phyloP scores from a whole-genome alignment of 352 stramenopile species.

The Discostella stelligera region DNA sequence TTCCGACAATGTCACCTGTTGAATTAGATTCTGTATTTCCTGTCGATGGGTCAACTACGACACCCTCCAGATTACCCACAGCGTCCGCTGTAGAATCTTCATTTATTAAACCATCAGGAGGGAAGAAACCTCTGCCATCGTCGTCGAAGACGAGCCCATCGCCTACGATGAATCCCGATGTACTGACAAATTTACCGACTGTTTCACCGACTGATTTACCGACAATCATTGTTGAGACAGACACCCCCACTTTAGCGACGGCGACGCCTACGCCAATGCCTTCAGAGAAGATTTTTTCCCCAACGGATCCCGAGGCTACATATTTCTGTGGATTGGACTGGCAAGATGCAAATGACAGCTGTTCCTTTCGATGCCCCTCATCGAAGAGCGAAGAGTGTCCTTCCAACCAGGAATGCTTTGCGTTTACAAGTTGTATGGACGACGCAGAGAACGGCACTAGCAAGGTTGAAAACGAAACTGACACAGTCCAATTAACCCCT shows the following conservation, averaged over 20 bases:
- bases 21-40: slow-evolving; percentile 11
- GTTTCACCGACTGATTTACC: slow-evolving; percentile 2
- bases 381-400: slow-evolving; percentile 66
- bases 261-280: slow-evolving; percentile 6
- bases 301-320: slow-evolving; percentile 31
- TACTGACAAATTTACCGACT: slow-evolving; percentile 2
- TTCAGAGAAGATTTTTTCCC: slow-evolving; percentile 20
- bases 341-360: slow-evolving; percentile 66
- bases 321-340: slow-evolving; percentile 77
- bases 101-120: slow-evolving; percentile 13
- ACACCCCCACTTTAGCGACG: not conserved
- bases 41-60: slow-evolving; percentile 13
- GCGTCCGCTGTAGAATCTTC: not conserved
- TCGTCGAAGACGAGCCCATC: not conserved
- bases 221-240: not conserved
- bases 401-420: slow-evolving; percentile 57
- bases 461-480: not conserved
- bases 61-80: not conserved
- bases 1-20: not conserved
- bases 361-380: slow-evolving; percentile 64
- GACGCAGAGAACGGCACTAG: not conserved
- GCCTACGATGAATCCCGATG: not conserved
- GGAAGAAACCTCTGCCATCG: slow-evolving; percentile 15
- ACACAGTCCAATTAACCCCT: not conserved
- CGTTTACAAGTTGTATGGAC: slow-evolving; percentile 24